Conservation (phyloP, 1,139 yeast genomes). For the Saccharomyces hybrid region DNA sequence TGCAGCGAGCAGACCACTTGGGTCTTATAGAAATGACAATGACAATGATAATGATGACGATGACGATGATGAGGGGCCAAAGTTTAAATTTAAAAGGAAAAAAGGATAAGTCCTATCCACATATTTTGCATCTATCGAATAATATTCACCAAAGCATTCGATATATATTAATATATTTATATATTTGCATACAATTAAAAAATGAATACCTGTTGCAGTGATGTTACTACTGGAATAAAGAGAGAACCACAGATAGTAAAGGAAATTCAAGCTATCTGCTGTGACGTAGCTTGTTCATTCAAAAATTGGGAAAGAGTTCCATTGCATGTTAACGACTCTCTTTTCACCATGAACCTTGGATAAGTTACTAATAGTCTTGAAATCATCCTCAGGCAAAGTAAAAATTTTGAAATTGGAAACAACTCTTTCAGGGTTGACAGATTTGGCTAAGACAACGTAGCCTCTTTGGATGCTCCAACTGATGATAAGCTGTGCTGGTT, state of each 20-base stretch:
- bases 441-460: conserved; percentile 65
- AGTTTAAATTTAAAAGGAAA: conserved; percentile 33
- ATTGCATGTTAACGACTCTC: conserved; percentile 41
- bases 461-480: conserved; percentile 71
- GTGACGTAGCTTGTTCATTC: conserved; percentile 10
- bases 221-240: too few relatives aligned
- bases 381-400: conserved; percentile 46
- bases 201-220: not conserved
- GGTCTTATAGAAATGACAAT: not conserved
- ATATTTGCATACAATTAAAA: not conserved
- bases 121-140: not conserved
- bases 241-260: not conserved
- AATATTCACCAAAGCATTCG: not conserved
- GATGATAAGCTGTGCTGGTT: conserved; percentile 55
- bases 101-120: conserved; percentile 1
- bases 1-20: conserved; percentile 13
- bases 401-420: conserved; percentile 47
- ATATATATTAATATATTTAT: not conserved
- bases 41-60: conserved; percentile 22
- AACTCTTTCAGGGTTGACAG: conserved; percentile 54
- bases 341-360: conserved; percentile 39
- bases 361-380: conserved; percentile 40
- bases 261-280: too few relatives aligned
- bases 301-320: conserved; percentile 31
- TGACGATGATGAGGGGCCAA: conserved; percentile 32